Evolutionary conservation across 2,329 filamentous ascomycete genomes (phyloP).

Genomic region (Aspergillus alliaceus): DNA sequence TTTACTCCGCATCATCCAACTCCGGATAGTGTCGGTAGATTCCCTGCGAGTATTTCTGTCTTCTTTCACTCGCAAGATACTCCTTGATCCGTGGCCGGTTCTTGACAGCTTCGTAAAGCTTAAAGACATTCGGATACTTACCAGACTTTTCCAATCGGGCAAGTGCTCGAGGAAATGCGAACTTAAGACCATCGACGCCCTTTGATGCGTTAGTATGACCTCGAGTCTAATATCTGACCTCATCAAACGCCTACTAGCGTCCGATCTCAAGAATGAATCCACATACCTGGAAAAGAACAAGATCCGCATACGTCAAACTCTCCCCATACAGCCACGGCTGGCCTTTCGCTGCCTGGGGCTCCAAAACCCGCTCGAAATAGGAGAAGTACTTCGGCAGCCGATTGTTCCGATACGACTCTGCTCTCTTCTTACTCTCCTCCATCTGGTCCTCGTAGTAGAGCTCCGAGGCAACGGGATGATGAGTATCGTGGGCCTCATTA

Average conservation of each 20-base stretch:
- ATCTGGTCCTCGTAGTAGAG: not conserved
- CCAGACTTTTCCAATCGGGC: not conserved
- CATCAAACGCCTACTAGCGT: not conserved
- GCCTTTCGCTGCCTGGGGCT: not conserved
- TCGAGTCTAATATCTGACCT: not conserved
- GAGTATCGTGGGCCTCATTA: not conserved
- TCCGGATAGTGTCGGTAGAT: not conserved
- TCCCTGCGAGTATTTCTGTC: not conserved
- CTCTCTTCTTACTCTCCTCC: not conserved
- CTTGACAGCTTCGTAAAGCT: not conserved
- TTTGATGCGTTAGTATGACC: not conserved
- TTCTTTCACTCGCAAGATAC: not conserved
- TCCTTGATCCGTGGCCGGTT: not conserved
- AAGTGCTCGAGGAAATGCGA: not conserved
- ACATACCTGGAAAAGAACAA: not conserved
- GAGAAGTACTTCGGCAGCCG: not conserved
- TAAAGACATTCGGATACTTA: not conserved
- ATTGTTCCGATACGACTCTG: not conserved
- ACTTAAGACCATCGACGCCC: not conserved
- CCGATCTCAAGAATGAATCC: too few species aligned
- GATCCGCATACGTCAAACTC: not conserved
- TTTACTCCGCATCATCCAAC: not conserved
- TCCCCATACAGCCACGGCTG: not conserved
- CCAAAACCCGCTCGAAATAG: not conserved
- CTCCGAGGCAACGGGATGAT: not conserved